These are phyloP conservation scores for Alternaria triticina DNA, from an alignment of 2,329 filamentous ascomycete species.

Conservation along the genomic window DNA sequence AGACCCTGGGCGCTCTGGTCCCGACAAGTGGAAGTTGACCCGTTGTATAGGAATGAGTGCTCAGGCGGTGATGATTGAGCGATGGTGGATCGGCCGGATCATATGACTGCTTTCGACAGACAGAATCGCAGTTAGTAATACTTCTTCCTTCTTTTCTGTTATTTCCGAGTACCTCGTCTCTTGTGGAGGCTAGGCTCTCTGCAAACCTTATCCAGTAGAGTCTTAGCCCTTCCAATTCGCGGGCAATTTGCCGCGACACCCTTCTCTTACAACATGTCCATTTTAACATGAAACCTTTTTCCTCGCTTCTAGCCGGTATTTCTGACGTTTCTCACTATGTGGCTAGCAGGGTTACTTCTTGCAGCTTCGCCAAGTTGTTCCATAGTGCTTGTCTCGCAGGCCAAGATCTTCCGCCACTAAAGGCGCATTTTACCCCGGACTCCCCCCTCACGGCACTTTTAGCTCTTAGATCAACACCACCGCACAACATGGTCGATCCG, in stretches of 20 bases:
- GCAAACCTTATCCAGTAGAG: not conserved
- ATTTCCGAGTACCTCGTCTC: not conserved
- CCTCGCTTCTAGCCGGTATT: not conserved
- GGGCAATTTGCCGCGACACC: not conserved
- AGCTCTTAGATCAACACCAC: not conserved
- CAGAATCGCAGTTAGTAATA: not conserved
- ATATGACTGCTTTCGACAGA: not conserved
- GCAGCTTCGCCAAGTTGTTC: constrained; percentile 19
- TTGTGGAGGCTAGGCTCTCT: not conserved
- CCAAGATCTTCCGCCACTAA: constrained; percentile 37
- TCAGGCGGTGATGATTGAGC: constrained; percentile 37
- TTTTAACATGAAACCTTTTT: not conserved
- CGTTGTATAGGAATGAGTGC: constrained; percentile 51
- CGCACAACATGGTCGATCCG: not conserved
- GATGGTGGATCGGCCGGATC: constrained; percentile 27
- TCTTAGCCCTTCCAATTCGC: not conserved
- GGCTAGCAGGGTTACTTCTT: not conserved
- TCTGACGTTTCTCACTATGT: not conserved
- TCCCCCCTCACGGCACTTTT: not conserved
- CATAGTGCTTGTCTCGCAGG: constrained; percentile 27
- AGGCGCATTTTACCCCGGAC: constrained; percentile 23
- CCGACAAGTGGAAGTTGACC: constrained; percentile 49
- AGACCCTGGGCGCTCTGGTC: constrained; percentile 54
- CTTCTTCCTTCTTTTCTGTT: not conserved
- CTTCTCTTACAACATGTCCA: not conserved